Base-by-base conservation (phyloP, 2,329 filamentous ascomycete genomes). In the Fusarium sacchari region DNA sequence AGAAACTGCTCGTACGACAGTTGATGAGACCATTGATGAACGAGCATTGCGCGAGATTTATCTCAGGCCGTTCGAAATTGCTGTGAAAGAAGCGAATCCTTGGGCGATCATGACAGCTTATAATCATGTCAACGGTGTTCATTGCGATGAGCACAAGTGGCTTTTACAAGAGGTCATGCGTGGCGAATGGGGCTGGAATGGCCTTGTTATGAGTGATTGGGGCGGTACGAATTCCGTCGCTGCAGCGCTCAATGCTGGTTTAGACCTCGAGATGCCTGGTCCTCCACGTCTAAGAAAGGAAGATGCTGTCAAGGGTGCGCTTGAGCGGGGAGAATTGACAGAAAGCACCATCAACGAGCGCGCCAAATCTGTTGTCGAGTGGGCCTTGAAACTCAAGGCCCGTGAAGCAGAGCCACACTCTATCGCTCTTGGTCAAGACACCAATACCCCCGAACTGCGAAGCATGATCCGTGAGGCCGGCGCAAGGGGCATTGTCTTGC, bases 401-500 rank as follows among this genome's bases (percentile, higher is more conserved):
- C 62, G 72, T 5, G 72, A 76, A 37, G 30, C 66, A 34, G 64
- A 76, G 20, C 40, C 65, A 1, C 62, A 70, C 7, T 60, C 58
- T 7, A 28, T 58, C 4, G 28, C 32, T 1, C 57, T 67, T 3
- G 71, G 62, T 18, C 42, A 65, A 17, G 52, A 50, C 4, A 71
- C 66, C 0, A 69, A 75, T 49, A 78, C 69, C 12, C 77, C 77
- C 5, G 80, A 83, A 47, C 52, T 73, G 7, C 49, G 73, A 8
- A 67, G 36, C 1, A 69, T 79, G 55, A 78, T 79, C 24, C 74
- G 78, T 4, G 72, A 78, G 7, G 71, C 74, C 6, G 76, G 75
- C 8, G 75, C 76, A 1, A 87, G 90, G 64, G 89, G 88, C 0
- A 88, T 91, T 17, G 89, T 92, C 3, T 84, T 92, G 17, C 81